Percentiles rank a stretch among this genome's conserved stretches.
phyloP scores from a whole-genome alignment of 2,329 filamentous ascomycete genomes.

The Sporothrix curviconia region DNA sequence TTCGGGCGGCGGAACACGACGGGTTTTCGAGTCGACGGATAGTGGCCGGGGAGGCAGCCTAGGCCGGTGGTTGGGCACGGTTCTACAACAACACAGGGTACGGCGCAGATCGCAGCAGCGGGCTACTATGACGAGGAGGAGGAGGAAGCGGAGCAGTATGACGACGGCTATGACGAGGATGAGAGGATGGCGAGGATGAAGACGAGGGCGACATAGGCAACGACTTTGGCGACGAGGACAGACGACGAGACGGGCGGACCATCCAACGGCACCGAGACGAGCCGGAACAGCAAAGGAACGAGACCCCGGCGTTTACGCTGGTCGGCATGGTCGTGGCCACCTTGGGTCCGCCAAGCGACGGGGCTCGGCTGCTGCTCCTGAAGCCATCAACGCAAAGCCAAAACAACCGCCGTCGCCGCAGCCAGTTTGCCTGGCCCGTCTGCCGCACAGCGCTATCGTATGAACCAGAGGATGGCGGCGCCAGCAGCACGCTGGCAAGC shows the following conservation, averaged over 20 bases:
- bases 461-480: too few species aligned
- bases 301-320: too few species aligned
- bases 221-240: background rate
- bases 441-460: too few species aligned
- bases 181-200: constrained; percentile 29
- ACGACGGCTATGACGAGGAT: constrained; percentile 24
- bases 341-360: too few species aligned
- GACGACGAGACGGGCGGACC: background rate
- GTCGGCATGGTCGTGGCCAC: too few species aligned
- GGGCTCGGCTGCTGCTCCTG: too few species aligned
- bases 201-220: constrained; percentile 21
- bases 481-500: background rate
- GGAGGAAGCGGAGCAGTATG: constrained; percentile 11
- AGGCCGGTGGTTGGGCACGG: constrained; percentile 2
- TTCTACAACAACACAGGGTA: constrained; percentile 13
- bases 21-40: background rate
- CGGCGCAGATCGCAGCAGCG: constrained; percentile 11
- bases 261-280: too few species aligned
- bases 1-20: background rate
- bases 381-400: too few species aligned
- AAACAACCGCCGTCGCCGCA: too few species aligned
- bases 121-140: constrained; percentile 12
- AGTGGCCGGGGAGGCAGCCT: too few species aligned
- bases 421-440: too few species aligned
- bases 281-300: too few species aligned